Conservation (phyloP, 495 filamentous ascomycete genomes). For the Aspergillus steynii region DNA sequence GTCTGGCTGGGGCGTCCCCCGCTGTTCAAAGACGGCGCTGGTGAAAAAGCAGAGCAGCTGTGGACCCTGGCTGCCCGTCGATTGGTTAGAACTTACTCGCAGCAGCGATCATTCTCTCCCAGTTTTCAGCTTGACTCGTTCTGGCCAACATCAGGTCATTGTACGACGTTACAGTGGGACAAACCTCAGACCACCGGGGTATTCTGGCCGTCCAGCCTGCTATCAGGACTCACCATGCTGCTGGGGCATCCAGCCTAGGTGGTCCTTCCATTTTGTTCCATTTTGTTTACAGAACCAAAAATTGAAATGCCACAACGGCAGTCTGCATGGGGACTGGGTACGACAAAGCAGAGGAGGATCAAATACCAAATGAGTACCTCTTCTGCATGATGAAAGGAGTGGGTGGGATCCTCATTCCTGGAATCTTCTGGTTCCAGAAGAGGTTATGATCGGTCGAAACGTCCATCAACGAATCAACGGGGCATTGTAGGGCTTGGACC, state of each 20-base stretch:
- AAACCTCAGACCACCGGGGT: constrained; percentile 18
- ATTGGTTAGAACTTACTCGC: constrained; percentile 18
- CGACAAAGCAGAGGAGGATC: constrained; percentile 15
- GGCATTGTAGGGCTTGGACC: background rate
- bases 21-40: background rate
- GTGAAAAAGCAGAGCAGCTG: constrained; percentile 8
- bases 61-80: constrained; percentile 1
- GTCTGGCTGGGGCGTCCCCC: background rate
- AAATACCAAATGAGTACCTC: constrained; percentile 18
- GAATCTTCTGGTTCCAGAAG: constrained; percentile 12
- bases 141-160: constrained; percentile 18
- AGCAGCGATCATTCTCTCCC: constrained; percentile 11
- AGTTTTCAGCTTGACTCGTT: constrained; percentile 15
- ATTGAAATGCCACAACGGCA: constrained; percentile 19
- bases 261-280: constrained; percentile 6
- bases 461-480: constrained; percentile 4
- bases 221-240: constrained; percentile 14
- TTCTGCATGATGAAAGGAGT: constrained; percentile 12
- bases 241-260: constrained; percentile 16
- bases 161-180: constrained; percentile 27
- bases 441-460: constrained; percentile 10
- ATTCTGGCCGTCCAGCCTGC: constrained; percentile 19
- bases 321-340: constrained; percentile 22
- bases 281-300: background rate
- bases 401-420: constrained; percentile 9